A percentile compares a stretch with the other conserved stretches of the same genome.
These are phyloP conservation scores for Fomitopsis serialis DNA, from an alignment of 768 basidiomycete genomes.

Conservation along the genomic window DNA sequence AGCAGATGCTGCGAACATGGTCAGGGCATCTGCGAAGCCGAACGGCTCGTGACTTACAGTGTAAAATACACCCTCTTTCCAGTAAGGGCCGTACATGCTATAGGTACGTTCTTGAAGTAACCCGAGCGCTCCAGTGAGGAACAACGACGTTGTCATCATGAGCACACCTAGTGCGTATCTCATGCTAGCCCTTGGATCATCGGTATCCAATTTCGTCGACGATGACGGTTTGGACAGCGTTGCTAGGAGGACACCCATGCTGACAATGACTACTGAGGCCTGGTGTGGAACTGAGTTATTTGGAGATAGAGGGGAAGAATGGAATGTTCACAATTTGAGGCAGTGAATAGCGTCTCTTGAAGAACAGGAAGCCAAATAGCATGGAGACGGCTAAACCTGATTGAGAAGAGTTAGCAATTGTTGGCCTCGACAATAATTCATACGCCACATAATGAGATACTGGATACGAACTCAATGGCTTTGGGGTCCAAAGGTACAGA, in stretches of 20 bases:
- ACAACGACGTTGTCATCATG: slow-evolving; percentile 61
- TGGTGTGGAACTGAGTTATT: slow-evolving; percentile 18
- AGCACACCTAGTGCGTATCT: slow-evolving; percentile 59
- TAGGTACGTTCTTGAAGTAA: slow-evolving; percentile 77
- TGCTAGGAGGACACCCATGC: slow-evolving; percentile 64
- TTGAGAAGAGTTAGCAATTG: neutral
- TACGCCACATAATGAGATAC: too few relatives aligned
- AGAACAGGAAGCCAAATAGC: slow-evolving; percentile 58
- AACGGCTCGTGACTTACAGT: slow-evolving; percentile 41
- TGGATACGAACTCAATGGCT: too few relatives aligned
- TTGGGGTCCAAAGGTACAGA: too few relatives aligned
- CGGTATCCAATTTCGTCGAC: slow-evolving; percentile 16
- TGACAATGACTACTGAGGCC: slow-evolving; percentile 63
- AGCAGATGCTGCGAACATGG: slow-evolving; percentile 56
- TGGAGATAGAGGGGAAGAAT: neutral
- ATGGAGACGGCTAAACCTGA: slow-evolving; percentile 74
- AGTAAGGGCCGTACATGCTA: slow-evolving; percentile 64
- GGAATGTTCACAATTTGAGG: slow-evolving; percentile 51
- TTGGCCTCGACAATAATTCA: too few relatives aligned
- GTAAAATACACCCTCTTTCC: slow-evolving; percentile 84
- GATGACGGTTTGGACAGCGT: slow-evolving; percentile 56
- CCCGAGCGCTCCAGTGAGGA: slow-evolving; percentile 66
- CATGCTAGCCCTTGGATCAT: slow-evolving; percentile 14
- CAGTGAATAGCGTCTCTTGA: slow-evolving; percentile 52
- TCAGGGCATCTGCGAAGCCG: neutral